Base-by-base conservation (phyloP, 2,329 filamentous ascomycete genomes). In the Penicillium rolfsii region DNA sequence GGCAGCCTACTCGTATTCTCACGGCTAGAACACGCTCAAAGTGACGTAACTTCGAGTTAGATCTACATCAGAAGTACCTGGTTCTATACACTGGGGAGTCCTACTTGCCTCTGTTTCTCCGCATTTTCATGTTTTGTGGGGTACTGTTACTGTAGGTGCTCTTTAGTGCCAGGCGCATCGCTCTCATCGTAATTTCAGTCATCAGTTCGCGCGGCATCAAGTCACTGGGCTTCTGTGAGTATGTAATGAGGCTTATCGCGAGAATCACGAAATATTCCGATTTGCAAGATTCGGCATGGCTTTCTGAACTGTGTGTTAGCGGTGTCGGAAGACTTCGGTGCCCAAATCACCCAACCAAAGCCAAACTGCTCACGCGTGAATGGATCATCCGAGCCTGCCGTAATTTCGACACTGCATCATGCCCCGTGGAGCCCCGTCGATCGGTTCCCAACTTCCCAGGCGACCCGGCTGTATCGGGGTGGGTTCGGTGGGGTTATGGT, bases 401-500 rank as follows among this genome's bases (percentile, higher is more conserved):
- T n/a, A 8, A 3, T 30, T 28, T 43, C 9, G 45, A 8, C 26
- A 14, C 45, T 48, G 43, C 43, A 46, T 46, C 24, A 30, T n/a
- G 14, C 40, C 28, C 50, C 50, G n/a, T 28, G 40, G 54, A 49
- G 40, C 22, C 58, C 58, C 41, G 28, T 30, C 38, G 16, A 57
- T 62, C 58, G 6, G 38, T 30, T n/a, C 16, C 24, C 24, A 48
- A 30, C 12, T 3, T 14, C 26, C 45, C 24, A 24, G 24, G 24
- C 12, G 43, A 52, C 41, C 52, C 40, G 55, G 57, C 45, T 57
- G 35, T 41, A 38, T 40, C 59, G 33, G 50, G 50, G 26, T 41
- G 19, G 52, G 55, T 22, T 11, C 16, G 30, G 62, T 60, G 63
- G 58, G 57, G 48, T 55, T 14, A 14, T 26, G 26, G 22, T 2